Conservation (phyloP, 495 filamentous ascomycete genomes). For the Xylaria grammica region DNA sequence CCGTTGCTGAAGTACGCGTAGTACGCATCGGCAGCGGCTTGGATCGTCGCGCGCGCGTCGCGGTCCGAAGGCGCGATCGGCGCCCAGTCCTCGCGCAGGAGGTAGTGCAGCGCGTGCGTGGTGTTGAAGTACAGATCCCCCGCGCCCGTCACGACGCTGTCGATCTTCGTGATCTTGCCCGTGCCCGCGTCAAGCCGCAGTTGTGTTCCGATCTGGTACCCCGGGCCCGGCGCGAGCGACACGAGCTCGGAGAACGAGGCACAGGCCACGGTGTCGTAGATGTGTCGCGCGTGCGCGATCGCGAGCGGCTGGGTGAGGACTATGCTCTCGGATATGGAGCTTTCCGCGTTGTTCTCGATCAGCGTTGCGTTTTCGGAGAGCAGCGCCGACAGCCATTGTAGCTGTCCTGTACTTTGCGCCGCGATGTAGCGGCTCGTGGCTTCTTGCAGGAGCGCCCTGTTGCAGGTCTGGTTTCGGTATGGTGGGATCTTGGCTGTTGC, state of each 20-base stretch:
- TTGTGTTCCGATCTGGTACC: constrained; percentile 32
- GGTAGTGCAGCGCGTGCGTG: constrained; percentile 31
- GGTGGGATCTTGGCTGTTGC: neutral
- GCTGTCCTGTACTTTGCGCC: constrained; percentile 26
- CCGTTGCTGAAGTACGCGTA: constrained; percentile 35
- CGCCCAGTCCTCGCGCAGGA: constrained; percentile 33
- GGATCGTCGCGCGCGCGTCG: constrained; percentile 27
- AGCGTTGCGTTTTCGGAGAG: constrained; percentile 26
- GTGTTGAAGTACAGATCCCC: constrained; percentile 40
- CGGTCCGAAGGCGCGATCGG: constrained; percentile 28
- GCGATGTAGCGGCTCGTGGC: constrained; percentile 25
- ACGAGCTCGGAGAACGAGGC: constrained; percentile 32
- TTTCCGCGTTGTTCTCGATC: constrained; percentile 27
- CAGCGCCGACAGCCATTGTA: constrained; percentile 18
- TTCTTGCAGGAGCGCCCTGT: constrained; percentile 18
- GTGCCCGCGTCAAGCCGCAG: constrained; percentile 22
- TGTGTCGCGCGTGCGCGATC: constrained; percentile 32
- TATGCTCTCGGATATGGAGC: constrained; percentile 6
- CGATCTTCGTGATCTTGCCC: constrained; percentile 25
- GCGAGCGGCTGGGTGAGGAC: constrained; percentile 18
- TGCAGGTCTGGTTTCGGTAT: constrained; percentile 12
- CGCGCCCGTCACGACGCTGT: constrained; percentile 30
- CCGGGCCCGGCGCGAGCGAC: constrained; percentile 18
- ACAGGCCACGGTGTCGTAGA: constrained; percentile 29
- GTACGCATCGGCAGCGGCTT: constrained; percentile 36